Evolutionary conservation across 805 yeast genomes (phyloP).

Genomic region (Zygosaccharomyces bailii): DNA sequence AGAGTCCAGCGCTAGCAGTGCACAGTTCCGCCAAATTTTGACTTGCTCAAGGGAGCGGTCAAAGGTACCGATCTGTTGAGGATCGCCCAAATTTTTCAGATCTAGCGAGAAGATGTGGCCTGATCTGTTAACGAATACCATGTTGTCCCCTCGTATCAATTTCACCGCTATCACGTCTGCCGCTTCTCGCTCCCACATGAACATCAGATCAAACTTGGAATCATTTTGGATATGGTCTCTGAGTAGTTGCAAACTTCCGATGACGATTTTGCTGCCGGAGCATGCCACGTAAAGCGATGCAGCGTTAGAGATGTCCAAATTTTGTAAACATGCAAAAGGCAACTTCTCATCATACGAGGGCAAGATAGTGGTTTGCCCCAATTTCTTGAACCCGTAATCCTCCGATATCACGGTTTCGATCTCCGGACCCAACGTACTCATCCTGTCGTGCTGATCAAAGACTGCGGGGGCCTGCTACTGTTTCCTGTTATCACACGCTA

Average conservation of each 20-base stretch:
- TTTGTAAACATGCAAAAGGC: conserved; percentile 37
- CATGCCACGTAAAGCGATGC: conserved; percentile 39
- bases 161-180: conserved; percentile 29
- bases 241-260: conserved; percentile 37
- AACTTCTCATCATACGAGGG: conserved; percentile 38
- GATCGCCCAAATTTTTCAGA: conserved; percentile 6
- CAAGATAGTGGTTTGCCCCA: conserved; percentile 35
- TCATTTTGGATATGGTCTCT: conserved; percentile 31
- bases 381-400: conserved; percentile 44
- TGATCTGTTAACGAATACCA: conserved; percentile 31
- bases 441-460: conserved; percentile 6
- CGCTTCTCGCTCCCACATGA: conserved; percentile 21
- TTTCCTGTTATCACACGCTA: no score
- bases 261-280: conserved; percentile 35
- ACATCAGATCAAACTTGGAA: conserved; percentile 11
- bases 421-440: conserved; percentile 24
- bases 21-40: conserved; percentile 2
- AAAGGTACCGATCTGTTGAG: conserved; percentile 5
- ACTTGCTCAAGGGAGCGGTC: conserved; percentile 6
- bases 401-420: conserved; percentile 34
- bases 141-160: conserved; percentile 35
- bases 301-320: conserved; percentile 39
- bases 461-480: no score
- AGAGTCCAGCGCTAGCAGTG: conserved; percentile 10
- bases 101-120: conserved; percentile 22